Percentiles rank a stretch among this genome's conserved stretches.
Conservation (phyloP, 768 basidiomycete genomes). For the Termitomyces bulborhizus region DNA sequence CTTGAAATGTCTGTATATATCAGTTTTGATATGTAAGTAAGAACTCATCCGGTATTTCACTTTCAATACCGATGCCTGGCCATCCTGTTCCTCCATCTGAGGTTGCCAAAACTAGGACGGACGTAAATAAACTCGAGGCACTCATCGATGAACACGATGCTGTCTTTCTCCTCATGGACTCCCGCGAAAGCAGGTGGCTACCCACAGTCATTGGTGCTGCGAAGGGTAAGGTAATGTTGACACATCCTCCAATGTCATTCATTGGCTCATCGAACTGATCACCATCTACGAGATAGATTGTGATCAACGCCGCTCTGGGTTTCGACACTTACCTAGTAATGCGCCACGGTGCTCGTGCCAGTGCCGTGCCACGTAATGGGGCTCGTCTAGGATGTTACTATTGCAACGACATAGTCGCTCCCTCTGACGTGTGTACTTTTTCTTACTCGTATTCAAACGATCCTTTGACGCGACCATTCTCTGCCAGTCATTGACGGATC, state of each 20-base stretch:
- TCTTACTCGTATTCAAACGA: not conserved
- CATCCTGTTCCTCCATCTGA: conserved; percentile 67
- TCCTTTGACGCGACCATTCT: not conserved
- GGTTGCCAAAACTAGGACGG: conserved; percentile 52
- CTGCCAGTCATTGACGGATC: conserved; percentile 50
- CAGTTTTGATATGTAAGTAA: conserved; percentile 20
- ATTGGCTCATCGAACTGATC: not conserved
- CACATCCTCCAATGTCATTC: not conserved
- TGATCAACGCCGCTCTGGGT: conserved; percentile 90
- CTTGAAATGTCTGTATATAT: not conserved
- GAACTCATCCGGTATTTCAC: conserved; percentile 74
- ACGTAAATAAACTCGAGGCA: conserved; percentile 66
- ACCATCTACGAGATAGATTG: conserved; percentile 47
- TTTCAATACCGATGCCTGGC: conserved; percentile 96
- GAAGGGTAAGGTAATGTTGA: conserved; percentile 68
- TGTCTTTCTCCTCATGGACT: conserved; percentile 94
- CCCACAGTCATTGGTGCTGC: conserved; percentile 84
- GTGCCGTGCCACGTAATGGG: conserved; percentile 19
- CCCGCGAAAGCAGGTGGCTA: conserved; percentile 95
- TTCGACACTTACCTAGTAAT: conserved; percentile 97
- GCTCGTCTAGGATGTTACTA: conserved; percentile 86
- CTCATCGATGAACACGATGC: conserved; percentile 86
- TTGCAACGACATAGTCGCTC: conserved; percentile 97
- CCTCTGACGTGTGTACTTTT: conserved; percentile 64
- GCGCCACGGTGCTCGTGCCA: conserved; percentile 77